Percentiles rank a stretch among this genome's conserved stretches.
Evolutionary conservation across 1,139 yeast species (phyloP).

Genomic region (Blastobotrys ciferrii): DNA sequence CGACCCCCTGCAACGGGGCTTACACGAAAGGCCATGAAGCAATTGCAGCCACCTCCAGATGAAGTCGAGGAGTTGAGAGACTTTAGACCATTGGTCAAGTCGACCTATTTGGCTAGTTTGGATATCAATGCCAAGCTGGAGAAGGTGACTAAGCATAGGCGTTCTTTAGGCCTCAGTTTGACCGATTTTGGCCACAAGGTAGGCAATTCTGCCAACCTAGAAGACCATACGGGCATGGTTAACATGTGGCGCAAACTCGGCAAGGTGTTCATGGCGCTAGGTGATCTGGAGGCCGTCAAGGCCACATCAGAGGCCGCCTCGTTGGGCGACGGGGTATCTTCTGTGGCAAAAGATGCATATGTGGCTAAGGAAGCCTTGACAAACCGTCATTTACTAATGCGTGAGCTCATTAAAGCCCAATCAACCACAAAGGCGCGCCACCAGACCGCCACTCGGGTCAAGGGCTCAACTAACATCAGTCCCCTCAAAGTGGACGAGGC

Average conservation of each 20-base stretch:
- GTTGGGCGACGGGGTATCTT: slow-evolving; percentile 70
- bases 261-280: slow-evolving; percentile 63
- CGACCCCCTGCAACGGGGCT: slow-evolving; percentile 75
- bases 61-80: slow-evolving; percentile 76
- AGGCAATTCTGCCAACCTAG: slow-evolving; percentile 49
- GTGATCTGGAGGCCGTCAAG: slow-evolving; percentile 74
- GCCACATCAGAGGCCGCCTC: slow-evolving; percentile 74
- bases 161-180: slow-evolving; percentile 54
- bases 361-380: slow-evolving; percentile 91
- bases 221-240: slow-evolving; percentile 64
- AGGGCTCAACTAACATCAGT: slow-evolving; percentile 71
- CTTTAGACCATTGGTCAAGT: slow-evolving; percentile 82
- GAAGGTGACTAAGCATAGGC: slow-evolving; percentile 52
- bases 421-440: slow-evolving; percentile 68
- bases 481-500: slow-evolving; percentile 93
- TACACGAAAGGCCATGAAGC: slow-evolving; percentile 84
- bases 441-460: slow-evolving; percentile 68
- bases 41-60: slow-evolving; percentile 87
- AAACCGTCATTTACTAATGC: slow-evolving; percentile 85
- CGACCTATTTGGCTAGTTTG: slow-evolving; percentile 61
- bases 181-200: slow-evolving; percentile 66
- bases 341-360: slow-evolving; percentile 71
- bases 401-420: slow-evolving; percentile 82
- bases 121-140: slow-evolving; percentile 58
- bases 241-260: slow-evolving; percentile 81